phyloP scores from a whole-genome alignment of 805 yeast genomes.

The Metschnikowia sp. region DNA sequence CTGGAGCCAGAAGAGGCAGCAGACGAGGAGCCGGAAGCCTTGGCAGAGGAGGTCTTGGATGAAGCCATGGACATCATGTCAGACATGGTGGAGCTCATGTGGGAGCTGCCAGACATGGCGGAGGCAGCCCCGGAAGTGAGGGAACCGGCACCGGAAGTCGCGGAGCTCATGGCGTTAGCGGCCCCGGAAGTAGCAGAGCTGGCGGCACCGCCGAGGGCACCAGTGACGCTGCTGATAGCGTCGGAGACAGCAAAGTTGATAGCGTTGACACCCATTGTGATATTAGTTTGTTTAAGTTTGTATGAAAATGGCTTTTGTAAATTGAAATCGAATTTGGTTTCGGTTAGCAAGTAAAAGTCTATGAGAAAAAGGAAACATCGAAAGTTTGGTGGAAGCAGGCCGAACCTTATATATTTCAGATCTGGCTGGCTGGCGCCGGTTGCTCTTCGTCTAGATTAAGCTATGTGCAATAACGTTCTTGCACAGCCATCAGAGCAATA shows the following conservation, averaged over 20 bases:
- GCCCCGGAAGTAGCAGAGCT: slow-evolving; percentile 7
- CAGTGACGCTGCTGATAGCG: slow-evolving; percentile 1
- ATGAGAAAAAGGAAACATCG: too few species aligned
- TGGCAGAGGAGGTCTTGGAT: slow-evolving; percentile 6
- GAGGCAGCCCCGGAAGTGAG: slow-evolving; percentile 3
- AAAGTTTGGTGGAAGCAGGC: too few species aligned
- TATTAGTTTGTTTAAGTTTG: too few species aligned
- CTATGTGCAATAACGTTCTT: too few species aligned
- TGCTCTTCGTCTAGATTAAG: too few species aligned
- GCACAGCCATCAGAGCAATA: too few species aligned
- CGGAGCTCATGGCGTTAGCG: neutral
- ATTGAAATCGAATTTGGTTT: too few species aligned
- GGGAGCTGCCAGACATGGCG: slow-evolving; percentile 4
- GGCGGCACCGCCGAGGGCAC: slow-evolving; percentile 5
- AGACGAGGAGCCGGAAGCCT: slow-evolving; percentile 9
- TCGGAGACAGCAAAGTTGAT: slow-evolving; percentile 26
- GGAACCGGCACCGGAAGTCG: neutral
- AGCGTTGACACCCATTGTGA: slow-evolving; percentile 29
- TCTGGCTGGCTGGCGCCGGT: too few species aligned
- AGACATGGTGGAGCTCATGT: slow-evolving; percentile 13
- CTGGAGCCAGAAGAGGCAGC: slow-evolving; percentile 5
- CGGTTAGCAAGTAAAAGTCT: too few species aligned
- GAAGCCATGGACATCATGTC: slow-evolving; percentile 10
- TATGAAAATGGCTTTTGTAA: too few species aligned
- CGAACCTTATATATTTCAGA: too few species aligned